phyloP scores from a whole-genome alignment of 129 eudicot species.

The Kitagawia praeruptora region DNA sequence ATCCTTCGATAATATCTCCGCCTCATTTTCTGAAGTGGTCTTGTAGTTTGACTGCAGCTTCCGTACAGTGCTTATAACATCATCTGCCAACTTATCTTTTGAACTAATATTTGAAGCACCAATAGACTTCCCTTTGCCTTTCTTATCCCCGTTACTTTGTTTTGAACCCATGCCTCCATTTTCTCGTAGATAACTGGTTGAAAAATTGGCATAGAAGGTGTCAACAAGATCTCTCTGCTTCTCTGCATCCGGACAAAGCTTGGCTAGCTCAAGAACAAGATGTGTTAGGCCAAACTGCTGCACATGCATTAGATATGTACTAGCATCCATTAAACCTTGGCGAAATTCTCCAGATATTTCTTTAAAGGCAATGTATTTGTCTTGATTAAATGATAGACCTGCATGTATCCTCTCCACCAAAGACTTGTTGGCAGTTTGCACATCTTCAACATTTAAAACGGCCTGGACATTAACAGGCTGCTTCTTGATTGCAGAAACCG shows the following conservation, averaged over 20 bases:
- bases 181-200: constrained; percentile 12
- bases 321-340: constrained; percentile 58
- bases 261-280: constrained; percentile 85
- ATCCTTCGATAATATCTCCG: constrained; percentile 60
- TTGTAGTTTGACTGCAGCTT: constrained; percentile 49
- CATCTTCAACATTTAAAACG: constrained; percentile 33
- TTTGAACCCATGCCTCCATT: constrained; percentile 18
- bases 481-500: constrained; percentile 61
- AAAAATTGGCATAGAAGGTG: constrained; percentile 49
- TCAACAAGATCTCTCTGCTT: constrained; percentile 68
- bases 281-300: constrained; percentile 84
- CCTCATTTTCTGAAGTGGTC: constrained; percentile 38
- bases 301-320: constrained; percentile 41
- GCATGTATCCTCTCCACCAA: constrained; percentile 69
- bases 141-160: constrained; percentile 22
- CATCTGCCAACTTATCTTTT: constrained; percentile 42
- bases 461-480: constrained; percentile 26
- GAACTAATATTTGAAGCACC: constrained; percentile 22
- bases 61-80: constrained; percentile 42
- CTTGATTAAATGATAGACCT: constrained; percentile 47
- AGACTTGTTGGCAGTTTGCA: constrained; percentile 71
- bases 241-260: constrained; percentile 63
- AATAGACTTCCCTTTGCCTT: constrained; percentile 41
- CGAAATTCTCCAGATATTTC: constrained; percentile 61
- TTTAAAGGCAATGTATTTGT: constrained; percentile 59